Evolutionary conservation across 257 asterid genomes (phyloP).

Genomic region (Sherardia arvensis): DNA sequence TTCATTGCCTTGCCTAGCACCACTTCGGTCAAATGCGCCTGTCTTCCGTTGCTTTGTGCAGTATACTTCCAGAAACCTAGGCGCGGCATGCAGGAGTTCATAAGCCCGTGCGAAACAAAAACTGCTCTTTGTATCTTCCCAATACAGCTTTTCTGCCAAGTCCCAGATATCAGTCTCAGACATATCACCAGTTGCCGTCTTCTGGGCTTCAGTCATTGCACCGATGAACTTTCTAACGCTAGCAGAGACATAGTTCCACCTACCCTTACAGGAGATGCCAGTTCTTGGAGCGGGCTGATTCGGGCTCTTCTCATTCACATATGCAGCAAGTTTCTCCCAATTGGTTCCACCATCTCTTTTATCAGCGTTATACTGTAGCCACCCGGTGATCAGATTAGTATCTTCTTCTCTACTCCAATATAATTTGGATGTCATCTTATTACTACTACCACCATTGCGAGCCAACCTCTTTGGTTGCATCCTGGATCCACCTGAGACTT

Average conservation of each 20-base stretch:
- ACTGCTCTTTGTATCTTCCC: not conserved
- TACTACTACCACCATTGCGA: not conserved
- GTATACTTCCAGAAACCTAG: not conserved
- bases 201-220: not conserved
- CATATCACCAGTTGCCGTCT: not conserved
- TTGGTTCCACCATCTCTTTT: not conserved
- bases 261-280: not conserved
- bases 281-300: not conserved
- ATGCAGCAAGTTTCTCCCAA: not conserved
- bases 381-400: not conserved
- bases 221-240: not conserved
- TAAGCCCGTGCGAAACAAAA: not conserved
- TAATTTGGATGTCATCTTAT: too few relatives aligned
- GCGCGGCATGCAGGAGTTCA: not conserved
- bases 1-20: not conserved
- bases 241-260: not conserved
- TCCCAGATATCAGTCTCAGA: not conserved
- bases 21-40: not conserved
- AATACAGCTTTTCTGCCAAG: not conserved
- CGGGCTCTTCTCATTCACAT: not conserved
- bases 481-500: too few relatives aligned
- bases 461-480: slow-evolving; percentile 54
- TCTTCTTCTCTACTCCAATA: not conserved
- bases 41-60: not conserved
- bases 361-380: not conserved